Evolutionary conservation across 257 asterid genomes (phyloP).

Genomic region (Prunella vulgaris): DNA sequence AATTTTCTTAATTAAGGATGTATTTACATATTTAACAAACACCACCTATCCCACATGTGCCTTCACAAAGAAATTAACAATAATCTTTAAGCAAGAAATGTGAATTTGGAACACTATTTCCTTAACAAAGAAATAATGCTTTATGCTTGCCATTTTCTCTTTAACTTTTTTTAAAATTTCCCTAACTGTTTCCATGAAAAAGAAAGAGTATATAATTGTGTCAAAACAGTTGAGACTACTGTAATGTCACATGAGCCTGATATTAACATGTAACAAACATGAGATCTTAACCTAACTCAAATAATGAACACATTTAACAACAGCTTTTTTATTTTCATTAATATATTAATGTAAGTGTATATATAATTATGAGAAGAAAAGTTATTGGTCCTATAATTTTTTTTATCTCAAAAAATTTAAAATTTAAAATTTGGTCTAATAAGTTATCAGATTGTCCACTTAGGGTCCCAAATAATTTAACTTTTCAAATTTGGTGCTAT

Average conservation of each 20-base stretch:
- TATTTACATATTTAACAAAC: slow-evolving; percentile 8
- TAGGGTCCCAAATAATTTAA: too few species aligned
- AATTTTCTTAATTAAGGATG: too few species aligned
- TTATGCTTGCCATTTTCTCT: background rate
- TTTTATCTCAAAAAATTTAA: too few species aligned
- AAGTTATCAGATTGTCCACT: too few species aligned
- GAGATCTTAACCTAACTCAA: background rate
- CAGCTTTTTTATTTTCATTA: background rate
- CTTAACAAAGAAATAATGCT: background rate
- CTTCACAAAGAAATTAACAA: slow-evolving; percentile 22
- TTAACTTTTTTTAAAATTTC: too few species aligned
- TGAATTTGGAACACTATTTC: background rate
- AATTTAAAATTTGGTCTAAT: too few species aligned
- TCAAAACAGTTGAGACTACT: background rate
- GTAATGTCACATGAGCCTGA: slow-evolving; percentile 5
- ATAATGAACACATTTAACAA: background rate
- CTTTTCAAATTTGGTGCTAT: too few species aligned
- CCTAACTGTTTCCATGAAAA: background rate
- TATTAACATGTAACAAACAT: slow-evolving; percentile 15
- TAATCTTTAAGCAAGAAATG: background rate
- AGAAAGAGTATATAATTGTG: background rate
- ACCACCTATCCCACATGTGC: slow-evolving; percentile 29
- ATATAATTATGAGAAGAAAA: too few species aligned
- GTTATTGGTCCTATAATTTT: too few species aligned
- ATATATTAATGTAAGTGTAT: background rate